Percentiles rank a stretch among this genome's conserved stretches.
Conservation (phyloP, 805 yeast genomes). For the Lipomyces kockii region DNA sequence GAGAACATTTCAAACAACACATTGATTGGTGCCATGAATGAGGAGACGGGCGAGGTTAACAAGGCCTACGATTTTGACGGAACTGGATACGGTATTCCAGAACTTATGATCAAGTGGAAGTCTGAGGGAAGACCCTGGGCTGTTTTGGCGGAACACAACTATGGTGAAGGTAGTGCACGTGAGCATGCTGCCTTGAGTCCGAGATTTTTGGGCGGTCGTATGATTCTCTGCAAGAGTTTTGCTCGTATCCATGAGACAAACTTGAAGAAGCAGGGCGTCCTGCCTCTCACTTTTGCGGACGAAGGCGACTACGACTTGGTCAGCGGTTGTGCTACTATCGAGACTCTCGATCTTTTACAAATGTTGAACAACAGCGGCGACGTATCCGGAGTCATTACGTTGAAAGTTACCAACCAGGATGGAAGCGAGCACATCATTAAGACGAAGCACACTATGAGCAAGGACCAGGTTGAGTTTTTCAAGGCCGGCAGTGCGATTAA, state of each 20-base stretch:
- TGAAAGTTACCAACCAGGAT: slow-evolving; percentile 71
- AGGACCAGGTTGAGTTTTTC: slow-evolving; percentile 93
- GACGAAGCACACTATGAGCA: slow-evolving; percentile 94
- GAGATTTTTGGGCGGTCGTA: slow-evolving; percentile 97
- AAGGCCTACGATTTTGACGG: slow-evolving; percentile 85
- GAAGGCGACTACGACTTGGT: slow-evolving; percentile 92
- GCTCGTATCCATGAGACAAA: slow-evolving; percentile 99
- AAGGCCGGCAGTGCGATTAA: slow-evolving; percentile 97
- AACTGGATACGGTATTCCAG: slow-evolving; percentile 93
- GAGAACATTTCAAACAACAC: slow-evolving; percentile 98
- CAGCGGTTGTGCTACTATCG: slow-evolving; percentile 86
- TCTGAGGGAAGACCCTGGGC: slow-evolving; percentile 93
- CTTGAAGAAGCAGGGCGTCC: slow-evolving; percentile 98
- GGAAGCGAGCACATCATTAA: slow-evolving; percentile 73
- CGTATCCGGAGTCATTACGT: slow-evolving; percentile 60
- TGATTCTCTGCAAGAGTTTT: slow-evolving; percentile 95
- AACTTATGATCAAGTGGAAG: slow-evolving; percentile 93
- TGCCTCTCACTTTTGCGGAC: slow-evolving; percentile 92
- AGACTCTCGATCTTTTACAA: slow-evolving; percentile 79
- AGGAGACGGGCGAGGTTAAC: slow-evolving; percentile 95
- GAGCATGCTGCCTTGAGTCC: slow-evolving; percentile 99
- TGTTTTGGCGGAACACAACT: slow-evolving; percentile 97
- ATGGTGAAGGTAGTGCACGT: slow-evolving; percentile 99
- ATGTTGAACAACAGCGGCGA: slow-evolving; percentile 76
- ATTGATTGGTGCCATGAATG: slow-evolving; percentile 99